phyloP scores from a whole-genome alignment of 768 basidiomycete genomes.

The Tulasnella sp. region DNA sequence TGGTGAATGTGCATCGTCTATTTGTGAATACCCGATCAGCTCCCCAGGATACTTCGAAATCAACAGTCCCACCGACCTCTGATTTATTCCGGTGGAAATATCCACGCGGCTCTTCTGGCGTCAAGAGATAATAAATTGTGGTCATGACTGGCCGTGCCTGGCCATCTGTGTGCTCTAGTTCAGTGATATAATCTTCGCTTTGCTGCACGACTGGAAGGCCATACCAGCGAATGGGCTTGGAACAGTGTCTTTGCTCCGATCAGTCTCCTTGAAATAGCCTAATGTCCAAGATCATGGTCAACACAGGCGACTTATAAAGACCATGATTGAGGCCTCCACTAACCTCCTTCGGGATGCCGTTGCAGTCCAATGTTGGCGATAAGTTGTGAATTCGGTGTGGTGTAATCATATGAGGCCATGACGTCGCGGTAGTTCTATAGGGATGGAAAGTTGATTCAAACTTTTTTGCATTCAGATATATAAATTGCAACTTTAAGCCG shows the following conservation, averaged over 20 bases:
- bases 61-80: constrained; percentile 26
- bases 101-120: constrained; percentile 32
- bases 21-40: background rate
- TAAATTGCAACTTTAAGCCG: too few relatives aligned
- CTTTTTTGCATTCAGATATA: too few relatives aligned
- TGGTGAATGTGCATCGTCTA: constrained; percentile 46
- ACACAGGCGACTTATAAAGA: constrained; percentile 11
- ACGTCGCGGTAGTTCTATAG: background rate
- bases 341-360: constrained; percentile 28
- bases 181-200: background rate
- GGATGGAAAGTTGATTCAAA: too few relatives aligned
- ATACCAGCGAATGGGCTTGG: constrained; percentile 30
- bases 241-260: constrained; percentile 24
- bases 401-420: constrained; percentile 20
- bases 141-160: constrained; percentile 31
- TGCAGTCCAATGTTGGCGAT: constrained; percentile 25
- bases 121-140: constrained; percentile 41
- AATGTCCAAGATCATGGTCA: background rate
- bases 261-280: constrained; percentile 33
- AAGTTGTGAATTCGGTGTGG: constrained; percentile 25
- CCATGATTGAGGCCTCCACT: background rate
- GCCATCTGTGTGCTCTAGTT: constrained; percentile 22
- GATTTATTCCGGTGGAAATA: constrained; percentile 42
- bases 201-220: background rate
- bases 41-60: background rate